A percentile compares a stretch with the other conserved stretches of the same genome.
These are phyloP conservation scores for Aureobasidium sp. DNA, from an alignment of 2,329 filamentous ascomycete species.

Conservation along the genomic window DNA sequence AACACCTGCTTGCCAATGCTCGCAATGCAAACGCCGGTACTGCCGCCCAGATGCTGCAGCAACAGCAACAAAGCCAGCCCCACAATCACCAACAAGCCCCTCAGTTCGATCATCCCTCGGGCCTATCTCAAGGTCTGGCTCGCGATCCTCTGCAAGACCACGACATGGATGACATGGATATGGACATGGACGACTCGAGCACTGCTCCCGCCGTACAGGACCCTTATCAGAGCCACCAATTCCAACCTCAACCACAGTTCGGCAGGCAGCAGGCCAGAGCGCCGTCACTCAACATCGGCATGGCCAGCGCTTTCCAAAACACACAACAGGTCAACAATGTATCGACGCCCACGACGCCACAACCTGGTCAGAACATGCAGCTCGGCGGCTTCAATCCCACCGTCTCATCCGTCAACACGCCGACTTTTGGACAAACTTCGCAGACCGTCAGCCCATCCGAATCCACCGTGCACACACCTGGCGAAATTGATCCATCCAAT, in stretches of 20 bases:
- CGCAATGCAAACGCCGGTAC: constrained; percentile 15
- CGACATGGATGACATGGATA: constrained; percentile 57
- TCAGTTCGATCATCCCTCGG: constrained; percentile 14
- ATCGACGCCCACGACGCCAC: constrained; percentile 79
- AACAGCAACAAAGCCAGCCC: constrained; percentile 12
- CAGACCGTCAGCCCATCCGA: constrained; percentile 54
- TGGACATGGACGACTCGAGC: constrained; percentile 89
- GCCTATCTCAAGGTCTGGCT: constrained; percentile 14
- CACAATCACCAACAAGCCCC: constrained; percentile 10
- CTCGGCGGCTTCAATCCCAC: constrained; percentile 82
- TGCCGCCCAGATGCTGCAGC: constrained; percentile 16
- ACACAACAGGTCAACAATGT: constrained; percentile 68
- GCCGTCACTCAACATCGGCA: constrained; percentile 73
- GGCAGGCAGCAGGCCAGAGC: constrained; percentile 47
- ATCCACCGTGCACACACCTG: constrained; percentile 60
- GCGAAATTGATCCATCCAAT: constrained; percentile 55
- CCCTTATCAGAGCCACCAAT: constrained; percentile 30
- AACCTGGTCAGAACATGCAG: constrained; percentile 57
- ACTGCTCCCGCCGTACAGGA: constrained; percentile 43
- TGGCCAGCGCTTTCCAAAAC: constrained; percentile 57
- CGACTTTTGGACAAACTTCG: constrained; percentile 67
- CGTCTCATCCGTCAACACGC: constrained; percentile 94
- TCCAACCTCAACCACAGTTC: constrained; percentile 43
- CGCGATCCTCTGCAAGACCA: constrained; percentile 15
- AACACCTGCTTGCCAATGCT: constrained; percentile 21